phyloP scores from a whole-genome alignment of 805 yeast species.

The Ogataea glucozyma region DNA sequence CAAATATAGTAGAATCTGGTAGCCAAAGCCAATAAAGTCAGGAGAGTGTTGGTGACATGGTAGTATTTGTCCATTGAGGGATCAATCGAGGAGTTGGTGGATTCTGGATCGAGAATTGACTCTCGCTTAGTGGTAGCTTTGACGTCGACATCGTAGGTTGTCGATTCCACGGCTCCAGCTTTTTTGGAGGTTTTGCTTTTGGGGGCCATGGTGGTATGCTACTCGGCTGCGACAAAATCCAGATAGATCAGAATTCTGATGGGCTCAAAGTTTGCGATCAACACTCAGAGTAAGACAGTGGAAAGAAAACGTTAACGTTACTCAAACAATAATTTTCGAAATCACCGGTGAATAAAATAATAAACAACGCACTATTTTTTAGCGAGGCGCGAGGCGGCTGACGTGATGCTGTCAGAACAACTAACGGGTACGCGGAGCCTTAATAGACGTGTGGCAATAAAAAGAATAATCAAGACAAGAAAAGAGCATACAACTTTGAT shows the following conservation, averaged over 20 bases:
- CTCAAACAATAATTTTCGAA: too few species aligned
- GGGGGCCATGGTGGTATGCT: constrained; percentile 23
- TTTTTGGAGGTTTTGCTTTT: constrained; percentile 21
- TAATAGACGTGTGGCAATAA: too few species aligned
- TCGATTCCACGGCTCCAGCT: constrained; percentile 6
- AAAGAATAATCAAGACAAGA: too few species aligned
- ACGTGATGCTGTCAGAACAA: background rate
- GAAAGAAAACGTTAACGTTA: too few species aligned
- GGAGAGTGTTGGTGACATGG: constrained; percentile 35
- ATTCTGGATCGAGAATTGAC: too few species aligned
- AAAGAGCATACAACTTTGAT: too few species aligned
- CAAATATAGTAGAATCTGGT: constrained; percentile 64
- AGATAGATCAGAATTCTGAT: too few species aligned
- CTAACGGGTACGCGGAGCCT: background rate
- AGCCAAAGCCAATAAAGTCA: constrained; percentile 45
- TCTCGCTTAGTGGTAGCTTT: background rate
- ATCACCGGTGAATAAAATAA: background rate
- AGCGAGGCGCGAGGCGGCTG: constrained; percentile 4
- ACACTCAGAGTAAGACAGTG: too few species aligned
- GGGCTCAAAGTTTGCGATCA: too few species aligned
- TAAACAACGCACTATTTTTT: background rate
- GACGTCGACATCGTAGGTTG: background rate
- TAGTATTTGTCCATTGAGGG: constrained; percentile 33
- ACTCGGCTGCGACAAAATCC: too few species aligned
- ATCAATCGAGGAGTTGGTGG: constrained; percentile 24